Evolutionary conservation across 768 basidiomycete species (phyloP).

Genomic region (Agrocybe chaxingu): DNA sequence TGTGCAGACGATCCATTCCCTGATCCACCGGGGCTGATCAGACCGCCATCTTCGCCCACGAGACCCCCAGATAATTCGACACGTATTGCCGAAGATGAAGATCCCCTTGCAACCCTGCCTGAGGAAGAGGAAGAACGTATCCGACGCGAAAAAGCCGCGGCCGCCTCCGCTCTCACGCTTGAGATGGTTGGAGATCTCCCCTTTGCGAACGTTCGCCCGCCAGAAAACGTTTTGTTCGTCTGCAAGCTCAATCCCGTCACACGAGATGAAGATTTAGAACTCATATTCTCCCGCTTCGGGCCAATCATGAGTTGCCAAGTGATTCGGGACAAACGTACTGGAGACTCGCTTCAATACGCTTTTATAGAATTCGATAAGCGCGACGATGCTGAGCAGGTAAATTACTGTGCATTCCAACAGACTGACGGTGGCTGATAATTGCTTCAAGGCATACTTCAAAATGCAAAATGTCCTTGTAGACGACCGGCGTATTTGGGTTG

Average conservation of each 20-base stretch:
- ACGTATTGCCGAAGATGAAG: slow-evolving; percentile 94
- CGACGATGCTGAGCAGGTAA: slow-evolving; percentile 90
- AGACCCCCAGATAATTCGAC: slow-evolving; percentile 82
- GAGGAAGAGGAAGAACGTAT: slow-evolving; percentile 83
- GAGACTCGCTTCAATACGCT: slow-evolving; percentile 96
- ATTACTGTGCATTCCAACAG: slow-evolving; percentile 14
- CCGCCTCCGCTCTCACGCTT: slow-evolving; percentile 90
- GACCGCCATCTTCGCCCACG: slow-evolving; percentile 74
- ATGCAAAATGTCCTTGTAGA: slow-evolving; percentile 99
- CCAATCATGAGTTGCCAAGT: slow-evolving; percentile 97
- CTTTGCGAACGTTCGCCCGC: slow-evolving; percentile 96
- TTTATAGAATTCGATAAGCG: slow-evolving; percentile 97
- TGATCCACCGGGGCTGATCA: slow-evolving; percentile 74
- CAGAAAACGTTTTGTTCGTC: slow-evolving; percentile 97
- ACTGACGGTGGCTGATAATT: slow-evolving; percentile 6
- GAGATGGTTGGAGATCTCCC: slow-evolving; percentile 99
- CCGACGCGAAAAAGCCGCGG: slow-evolving; percentile 84
- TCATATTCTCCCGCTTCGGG: slow-evolving; percentile 96
- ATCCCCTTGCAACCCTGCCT: slow-evolving; percentile 75
- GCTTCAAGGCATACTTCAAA: slow-evolving; percentile 87
- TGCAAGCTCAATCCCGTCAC: slow-evolving; percentile 98
- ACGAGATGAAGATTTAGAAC: slow-evolving; percentile 91
- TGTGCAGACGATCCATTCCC: slow-evolving; percentile 90
- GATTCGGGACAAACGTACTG: slow-evolving; percentile 92
- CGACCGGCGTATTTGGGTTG: slow-evolving; percentile 97